phyloP scores from a whole-genome alignment of 768 basidiomycete species.

The Agrocybe chaxingu region DNA sequence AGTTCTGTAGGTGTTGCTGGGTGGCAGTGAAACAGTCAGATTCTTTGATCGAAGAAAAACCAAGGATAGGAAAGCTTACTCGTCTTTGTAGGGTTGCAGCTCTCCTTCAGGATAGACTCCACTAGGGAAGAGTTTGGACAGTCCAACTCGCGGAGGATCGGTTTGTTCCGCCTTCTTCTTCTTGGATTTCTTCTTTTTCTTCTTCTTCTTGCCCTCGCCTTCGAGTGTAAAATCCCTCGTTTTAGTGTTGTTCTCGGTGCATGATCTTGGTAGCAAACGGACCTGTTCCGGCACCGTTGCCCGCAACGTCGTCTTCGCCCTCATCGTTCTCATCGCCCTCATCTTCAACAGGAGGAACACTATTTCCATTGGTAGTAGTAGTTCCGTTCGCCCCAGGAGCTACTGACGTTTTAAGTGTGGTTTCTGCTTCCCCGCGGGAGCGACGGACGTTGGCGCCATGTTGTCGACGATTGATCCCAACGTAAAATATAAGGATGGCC shows the following conservation, averaged over 20 bases:
- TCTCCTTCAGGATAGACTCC: conserved; percentile 92
- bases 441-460: too few relatives aligned
- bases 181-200: conserved; percentile 93
- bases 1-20: conserved; percentile 81
- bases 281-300: conserved; percentile 18
- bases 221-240: background rate
- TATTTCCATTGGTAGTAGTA: background rate
- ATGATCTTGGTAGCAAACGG: background rate
- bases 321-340: conserved; percentile 20
- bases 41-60: background rate
- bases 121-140: conserved; percentile 84
- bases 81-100: conserved; percentile 86
- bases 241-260: too few relatives aligned
- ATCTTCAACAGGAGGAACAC: conserved; percentile 5
- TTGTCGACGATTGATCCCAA: too few relatives aligned
- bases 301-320: conserved; percentile 20
- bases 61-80: conserved; percentile 50
- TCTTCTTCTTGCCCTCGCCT: conserved; percentile 74
- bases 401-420: background rate
- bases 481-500: too few relatives aligned
- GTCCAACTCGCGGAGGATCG: conserved; percentile 88
- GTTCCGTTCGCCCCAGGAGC: background rate
- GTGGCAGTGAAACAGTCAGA: conserved; percentile 1
- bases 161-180: conserved; percentile 79
- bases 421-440: too few relatives aligned